Base-by-base conservation (phyloP, 805 yeast species). In the Blastobotrys chiropterorum region DNA sequence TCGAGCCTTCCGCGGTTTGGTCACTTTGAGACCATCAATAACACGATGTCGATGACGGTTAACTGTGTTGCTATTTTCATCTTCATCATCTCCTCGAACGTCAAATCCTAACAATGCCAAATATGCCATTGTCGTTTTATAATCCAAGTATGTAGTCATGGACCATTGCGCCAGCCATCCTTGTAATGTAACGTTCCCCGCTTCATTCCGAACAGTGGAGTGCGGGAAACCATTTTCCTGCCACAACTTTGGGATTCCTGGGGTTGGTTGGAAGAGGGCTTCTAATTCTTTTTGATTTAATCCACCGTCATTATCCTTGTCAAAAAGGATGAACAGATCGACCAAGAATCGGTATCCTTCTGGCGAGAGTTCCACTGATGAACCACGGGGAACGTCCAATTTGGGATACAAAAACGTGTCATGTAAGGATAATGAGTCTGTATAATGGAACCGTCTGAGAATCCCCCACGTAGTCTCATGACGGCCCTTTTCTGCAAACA, bases 111-210 rank as follows among this genome's bases (percentile, higher is more conserved):
- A 75, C 69, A 87, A 88, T 0, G 95, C 96, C 55, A 94, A 69
- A 62, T 92, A 94, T 48, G 89, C 95, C 48, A 94, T 75, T 0
- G 98, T 90, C 0, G 89, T 84, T 59, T 78, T 81, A 63, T 86
- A 81, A 60, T 90, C 96, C 30, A 94, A 71, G 59, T 81, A 90
- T 0, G 98, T 92, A 0, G 97, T 89, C 86, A 94, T 86, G 60
- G 92, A 85, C 99, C 99, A 94, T 62, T 92, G 98, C 0, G 99
- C 99, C 39, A 94, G 70, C 99, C 99, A 94, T 2, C 99, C 99
- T 70, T 95, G 99, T 22, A 94, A 68, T 0, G 98, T 89, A 2
- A 94, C 90, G 64, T 82, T 79, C 0, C 96, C 97, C 56, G 82
- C 83, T 57, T 90, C 97, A 64, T 90, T 90, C 49, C 95, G 80